Base-by-base conservation (phyloP, 352 stramenopile genomes). In the Globisporangium nodosum region DNA sequence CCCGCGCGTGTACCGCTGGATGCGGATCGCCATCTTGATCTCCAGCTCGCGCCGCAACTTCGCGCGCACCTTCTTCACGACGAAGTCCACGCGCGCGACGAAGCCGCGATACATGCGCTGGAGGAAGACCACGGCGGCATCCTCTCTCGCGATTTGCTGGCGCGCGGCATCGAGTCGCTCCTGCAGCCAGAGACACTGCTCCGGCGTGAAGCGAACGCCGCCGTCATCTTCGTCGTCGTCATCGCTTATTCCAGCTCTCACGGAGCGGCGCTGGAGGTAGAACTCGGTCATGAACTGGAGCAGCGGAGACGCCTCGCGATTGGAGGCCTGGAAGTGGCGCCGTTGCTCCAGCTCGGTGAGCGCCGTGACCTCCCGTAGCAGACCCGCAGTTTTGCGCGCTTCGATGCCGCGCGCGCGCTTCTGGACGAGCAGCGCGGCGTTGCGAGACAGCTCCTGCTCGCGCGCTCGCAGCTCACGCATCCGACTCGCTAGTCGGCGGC, bases 51-150 rank as follows among this genome's bases (percentile, higher is more conserved):
- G 62, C 0, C 64, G 66, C 30, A 84, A 47, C n/a, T 73, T 52
- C 9, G 66, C 48, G 47, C 72, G 70, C 6, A 71, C n/a, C 21
- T 81, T 72, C 35, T 63, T 56, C 0, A 83, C 74, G 49, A 69
- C 69, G 47, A 68, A 85, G 39, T 55, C 65, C 20, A 81, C 54
- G 9, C 68, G 76, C 35, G 73, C 68, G 0, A 56, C 64, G 53
- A 72, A 87, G 6, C 79, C 79, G 1, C 79, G 74, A 54, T 78
- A 89, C 31, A 67, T 60, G 37, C 74, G 79, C 56, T 89, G 79
- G 0, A 89, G 58, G 48, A 76, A 68, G 24, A 87, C 70, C 15
- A 77, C 58, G 8, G 74, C 71, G 4, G 35, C 39, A 39, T 86
- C 74, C 54, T 89, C 79, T 1, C 24, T 58, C 15, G 51, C 21